Base-by-base conservation (phyloP, 2,329 filamentous ascomycete species). In the Plectosphaerella cucumerina region DNA sequence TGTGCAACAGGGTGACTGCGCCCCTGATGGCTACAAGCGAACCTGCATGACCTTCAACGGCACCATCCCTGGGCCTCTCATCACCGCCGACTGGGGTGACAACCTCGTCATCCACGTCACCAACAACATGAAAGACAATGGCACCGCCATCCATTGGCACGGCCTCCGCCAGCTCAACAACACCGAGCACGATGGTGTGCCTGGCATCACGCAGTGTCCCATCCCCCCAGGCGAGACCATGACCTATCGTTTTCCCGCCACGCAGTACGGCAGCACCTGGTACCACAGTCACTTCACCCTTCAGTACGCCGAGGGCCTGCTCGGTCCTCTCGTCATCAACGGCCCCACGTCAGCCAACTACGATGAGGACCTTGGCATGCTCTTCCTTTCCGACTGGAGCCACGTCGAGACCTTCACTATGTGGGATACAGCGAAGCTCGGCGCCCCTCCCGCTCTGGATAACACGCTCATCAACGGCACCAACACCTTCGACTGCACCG, bases 61-160 rank as follows among this genome's bases (percentile, higher is more conserved):
- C 11, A 76, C 81, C 43, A 85, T 81, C 54, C 87, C 87, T 1
- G 87, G 85, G 0, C 87, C 87, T 2, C 71, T 76, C 26, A 31
- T 31, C 26, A 31, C 26, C 4, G 71, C 67, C 48, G 67, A 74
- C 55, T 74, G 72, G 72, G 72, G 72, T 20, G 72, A 76, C 55
- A 59, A 53, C 42, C 63, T 72, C 37, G 66, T 84, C 44, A 76
- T 86, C 47, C 81, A 81, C 35, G 75, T 86, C 53, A 72, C 80
- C 66, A 88, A 88, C 62, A 71, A 78, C 10, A 74, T 86, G 4
- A 73, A 73, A 6, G 58, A 58, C 12, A 63, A 65, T 37, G 65
- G 67, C 21, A 73, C 71, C 2, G 68, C 71, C 0, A 64, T 77
- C 31, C 74, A 77, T 55, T 77, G 73, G 73, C 75, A 78, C 50